A percentile compares a stretch with the other conserved stretches of the same genome.
Evolutionary conservation across 148 eudicot genomes (phyloP).

Genomic region (Euryodendron excelsum): DNA sequence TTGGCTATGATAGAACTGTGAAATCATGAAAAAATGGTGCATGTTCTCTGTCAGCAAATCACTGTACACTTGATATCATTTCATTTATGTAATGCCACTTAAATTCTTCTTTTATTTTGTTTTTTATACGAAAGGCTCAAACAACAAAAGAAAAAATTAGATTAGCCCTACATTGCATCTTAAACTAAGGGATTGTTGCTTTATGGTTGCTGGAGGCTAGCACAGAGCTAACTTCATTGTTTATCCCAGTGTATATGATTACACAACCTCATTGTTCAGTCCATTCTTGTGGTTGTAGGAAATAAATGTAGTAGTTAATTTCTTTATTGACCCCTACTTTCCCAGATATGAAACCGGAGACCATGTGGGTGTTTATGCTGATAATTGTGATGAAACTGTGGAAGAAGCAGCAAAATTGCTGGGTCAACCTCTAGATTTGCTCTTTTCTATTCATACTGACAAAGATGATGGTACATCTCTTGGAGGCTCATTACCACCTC

Average conservation of each 20-base stretch:
- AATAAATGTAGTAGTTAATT: not conserved
- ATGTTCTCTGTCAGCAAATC: not conserved
- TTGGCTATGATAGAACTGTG: not conserved
- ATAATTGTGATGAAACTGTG: slow-evolving; percentile 65
- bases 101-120: not conserved
- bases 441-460: slow-evolving; percentile 68
- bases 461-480: slow-evolving; percentile 66
- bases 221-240: not conserved
- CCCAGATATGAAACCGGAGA: slow-evolving; percentile 91
- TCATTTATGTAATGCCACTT: not conserved
- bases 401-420: slow-evolving; percentile 75
- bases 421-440: slow-evolving; percentile 57
- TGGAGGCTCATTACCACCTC: slow-evolving; percentile 83
- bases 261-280: not conserved
- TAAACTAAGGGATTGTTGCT: not conserved
- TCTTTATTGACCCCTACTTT: slow-evolving; percentile 16
- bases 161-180: not conserved
- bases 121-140: not conserved
- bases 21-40: not conserved
- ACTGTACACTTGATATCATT: not conserved
- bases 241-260: too few relatives aligned
- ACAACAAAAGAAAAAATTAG: not conserved
- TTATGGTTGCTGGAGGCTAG: not conserved
- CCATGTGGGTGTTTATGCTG: slow-evolving; percentile 82
- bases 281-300: not conserved